These are phyloP conservation scores for Cyberlindnera misumaiensis DNA, from an alignment of 805 yeast species.

Conservation along the genomic window DNA sequence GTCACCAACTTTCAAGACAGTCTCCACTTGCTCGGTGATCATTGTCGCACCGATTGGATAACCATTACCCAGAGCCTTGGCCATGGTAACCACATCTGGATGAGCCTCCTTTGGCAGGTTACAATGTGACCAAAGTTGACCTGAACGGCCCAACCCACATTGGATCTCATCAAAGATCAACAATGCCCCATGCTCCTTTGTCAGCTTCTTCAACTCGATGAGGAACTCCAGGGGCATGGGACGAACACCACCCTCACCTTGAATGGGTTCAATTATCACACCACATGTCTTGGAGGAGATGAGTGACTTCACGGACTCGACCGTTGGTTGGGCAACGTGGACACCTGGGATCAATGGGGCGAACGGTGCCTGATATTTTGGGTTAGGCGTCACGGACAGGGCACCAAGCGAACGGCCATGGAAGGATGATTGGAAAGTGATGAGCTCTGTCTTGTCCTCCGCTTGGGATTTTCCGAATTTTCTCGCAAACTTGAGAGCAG, in stretches of 20 bases:
- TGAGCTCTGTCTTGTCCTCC: constrained; percentile 61
- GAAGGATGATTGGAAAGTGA: constrained; percentile 85
- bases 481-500: constrained; percentile 73
- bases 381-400: constrained; percentile 83
- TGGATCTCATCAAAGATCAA: constrained; percentile 94
- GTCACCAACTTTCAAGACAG: constrained; percentile 76
- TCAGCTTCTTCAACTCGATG: constrained; percentile 54
- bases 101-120: constrained; percentile 71
- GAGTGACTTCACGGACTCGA: constrained; percentile 48
- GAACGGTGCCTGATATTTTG: constrained; percentile 89
- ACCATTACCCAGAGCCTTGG: constrained; percentile 96
- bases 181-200: constrained; percentile 62
- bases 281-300: constrained; percentile 53
- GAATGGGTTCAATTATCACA: constrained; percentile 93
- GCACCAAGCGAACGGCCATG: constrained; percentile 97
- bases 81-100: constrained; percentile 91
- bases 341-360: constrained; percentile 91
- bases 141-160: constrained; percentile 92
- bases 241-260: constrained; percentile 95
- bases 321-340: constrained; percentile 55
- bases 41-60: constrained; percentile 94
- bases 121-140: constrained; percentile 89
- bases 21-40: constrained; percentile 74
- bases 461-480: constrained; percentile 60
- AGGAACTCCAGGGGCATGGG: constrained; percentile 61